Base-by-base conservation (phyloP, 768 basidiomycete genomes). In the Tulasnella sp. region DNA sequence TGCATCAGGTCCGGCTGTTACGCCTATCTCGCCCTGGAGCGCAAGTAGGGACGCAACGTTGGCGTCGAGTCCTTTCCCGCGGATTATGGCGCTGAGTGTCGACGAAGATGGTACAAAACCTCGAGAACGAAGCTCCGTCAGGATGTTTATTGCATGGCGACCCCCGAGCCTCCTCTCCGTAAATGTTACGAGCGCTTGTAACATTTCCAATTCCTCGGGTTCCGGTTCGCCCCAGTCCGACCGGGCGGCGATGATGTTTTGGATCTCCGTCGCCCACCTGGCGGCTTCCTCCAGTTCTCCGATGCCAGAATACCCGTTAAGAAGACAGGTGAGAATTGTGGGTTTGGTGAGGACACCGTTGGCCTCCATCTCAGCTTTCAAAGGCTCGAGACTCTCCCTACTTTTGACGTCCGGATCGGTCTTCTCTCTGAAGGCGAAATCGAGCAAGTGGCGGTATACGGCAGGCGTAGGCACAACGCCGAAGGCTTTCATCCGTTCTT, bases 1-100 rank as follows among this genome's bases (percentile, higher is more conserved):
- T 44, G 89, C 89, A 19, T 81, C 0, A 24, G 86, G 84, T 12
- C 85, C 85, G 31, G 88, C 87, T 71, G 83, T 83, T 74, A 89
- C 76, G 27, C 83, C 84, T 8, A 91, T 85, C 19, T 84, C 85
- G 39, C 85, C 81, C 79, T 89, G 87, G 78, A 87, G 86, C 38
- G 84, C 83, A 36, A 83, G 83, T 46, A 92, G 48, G 8, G 46
- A 39, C 24, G 12, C 76, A 7, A 31, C 46, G 52, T 21, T 38
- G 27, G 76, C 76, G 34, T 62, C 16, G 16, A 27, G 18, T 36
- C 76, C 76, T 6, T 52, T 24, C 6, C 76, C 76, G 27, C 36
- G 48, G 39, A 77, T 34, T n/a, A 77, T 36, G 3, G 76, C 48
- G 39, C n/a, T 36, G 34, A 77, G 24, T 34, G 27, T 68, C 7